phyloP scores from a whole-genome alignment of 306 rosid species.

The Cicer cuneatum region DNA sequence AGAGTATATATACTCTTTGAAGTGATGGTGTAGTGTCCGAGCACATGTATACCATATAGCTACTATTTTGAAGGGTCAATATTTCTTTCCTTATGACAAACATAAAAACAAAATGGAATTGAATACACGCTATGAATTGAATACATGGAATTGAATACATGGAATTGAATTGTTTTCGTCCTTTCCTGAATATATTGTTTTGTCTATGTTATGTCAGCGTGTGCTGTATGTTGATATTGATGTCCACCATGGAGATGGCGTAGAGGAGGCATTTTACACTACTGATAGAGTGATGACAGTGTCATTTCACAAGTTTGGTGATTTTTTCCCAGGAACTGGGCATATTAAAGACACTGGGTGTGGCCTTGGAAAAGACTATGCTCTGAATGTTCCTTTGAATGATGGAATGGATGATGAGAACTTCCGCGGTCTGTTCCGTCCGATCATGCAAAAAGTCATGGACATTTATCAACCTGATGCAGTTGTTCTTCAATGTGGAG shows the following conservation, averaged over 20 bases:
- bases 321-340: conserved; percentile 93
- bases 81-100: not conserved
- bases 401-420: conserved; percentile 88
- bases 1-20: not conserved
- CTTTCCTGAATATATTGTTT: conserved; percentile 28
- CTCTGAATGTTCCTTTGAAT: conserved; percentile 79
- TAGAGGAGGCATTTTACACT: conserved; percentile 92
- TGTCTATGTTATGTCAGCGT: conserved; percentile 60
- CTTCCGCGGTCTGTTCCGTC: conserved; percentile 77
- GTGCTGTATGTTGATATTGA: conserved; percentile 84
- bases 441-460: conserved; percentile 80
- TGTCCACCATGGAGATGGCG: conserved; percentile 94
- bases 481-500: conserved; percentile 95
- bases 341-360: conserved; percentile 73
- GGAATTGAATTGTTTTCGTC: too few species aligned
- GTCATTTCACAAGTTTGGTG: conserved; percentile 90
- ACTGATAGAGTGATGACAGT: conserved; percentile 94
- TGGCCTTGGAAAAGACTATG: conserved; percentile 77
- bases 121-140: not conserved
- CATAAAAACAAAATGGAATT: not conserved
- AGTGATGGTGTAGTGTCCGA: not conserved
- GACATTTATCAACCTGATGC: conserved; percentile 84
- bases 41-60: not conserved
- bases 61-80: not conserved
- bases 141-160: not conserved